These are phyloP conservation scores for Ceratocystis eucalypticola DNA, from an alignment of 2,329 filamentous ascomycete genomes.

Conservation along the genomic window DNA sequence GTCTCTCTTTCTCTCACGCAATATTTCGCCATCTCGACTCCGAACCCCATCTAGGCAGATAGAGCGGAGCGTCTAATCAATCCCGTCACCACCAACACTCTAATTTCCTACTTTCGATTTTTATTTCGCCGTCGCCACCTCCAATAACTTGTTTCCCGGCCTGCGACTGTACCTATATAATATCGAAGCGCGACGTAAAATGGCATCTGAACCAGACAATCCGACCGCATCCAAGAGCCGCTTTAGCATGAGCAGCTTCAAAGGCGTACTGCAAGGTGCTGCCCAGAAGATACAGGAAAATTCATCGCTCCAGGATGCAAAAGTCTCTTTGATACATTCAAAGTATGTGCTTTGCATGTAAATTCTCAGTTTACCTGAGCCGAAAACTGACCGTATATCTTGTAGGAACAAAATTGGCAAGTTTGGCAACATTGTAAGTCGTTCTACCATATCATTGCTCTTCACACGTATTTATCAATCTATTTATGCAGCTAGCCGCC, in stretches of 20 bases:
- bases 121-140: background rate
- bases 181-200: background rate
- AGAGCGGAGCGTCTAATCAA: background rate
- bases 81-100: background rate
- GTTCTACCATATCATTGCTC: too few relatives aligned
- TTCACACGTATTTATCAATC: too few relatives aligned
- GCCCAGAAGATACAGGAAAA: conserved; percentile 15
- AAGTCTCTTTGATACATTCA: conserved; percentile 43
- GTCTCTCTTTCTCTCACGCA: background rate
- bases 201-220: conserved; percentile 9
- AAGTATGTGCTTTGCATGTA: conserved; percentile 32
- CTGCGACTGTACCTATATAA: background rate
- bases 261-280: conserved; percentile 11
- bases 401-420: conserved; percentile 45
- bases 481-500: background rate
- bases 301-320: conserved; percentile 24
- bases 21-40: background rate
- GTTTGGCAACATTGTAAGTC: conserved; percentile 44
- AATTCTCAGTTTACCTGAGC: background rate
- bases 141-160: background rate
- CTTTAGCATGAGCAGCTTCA: conserved; percentile 18
- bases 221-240: conserved; percentile 10
- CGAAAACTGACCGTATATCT: conserved; percentile 2
- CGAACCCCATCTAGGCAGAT: background rate
- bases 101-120: background rate